Evolutionary conservation across 2,329 filamentous ascomycete genomes (phyloP).

Genomic region (Xylaria sp.): DNA sequence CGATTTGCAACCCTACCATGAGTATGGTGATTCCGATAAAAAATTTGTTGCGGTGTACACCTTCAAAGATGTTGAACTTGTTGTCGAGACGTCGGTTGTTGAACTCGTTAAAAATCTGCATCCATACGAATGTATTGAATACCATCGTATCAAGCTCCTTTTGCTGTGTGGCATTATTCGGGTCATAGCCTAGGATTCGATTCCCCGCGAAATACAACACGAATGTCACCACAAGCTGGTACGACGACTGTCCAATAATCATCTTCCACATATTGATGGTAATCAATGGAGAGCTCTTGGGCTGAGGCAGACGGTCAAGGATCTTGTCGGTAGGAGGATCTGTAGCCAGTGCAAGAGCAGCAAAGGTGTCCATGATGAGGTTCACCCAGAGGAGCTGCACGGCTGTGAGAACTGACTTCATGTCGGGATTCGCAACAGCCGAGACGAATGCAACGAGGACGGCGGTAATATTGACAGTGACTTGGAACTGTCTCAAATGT

Average conservation of each 20-base stretch:
- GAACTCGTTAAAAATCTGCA: constrained; percentile 78
- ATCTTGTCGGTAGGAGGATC: constrained; percentile 69
- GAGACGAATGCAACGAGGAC: constrained; percentile 73
- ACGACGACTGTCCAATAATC: constrained; percentile 71
- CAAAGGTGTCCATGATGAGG: constrained; percentile 76
- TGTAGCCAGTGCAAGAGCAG: constrained; percentile 72
- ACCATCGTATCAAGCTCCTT: constrained; percentile 67
- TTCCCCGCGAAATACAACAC: constrained; percentile 70
- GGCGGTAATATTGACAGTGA: constrained; percentile 77
- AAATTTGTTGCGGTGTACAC: constrained; percentile 65
- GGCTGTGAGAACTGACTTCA: constrained; percentile 70
- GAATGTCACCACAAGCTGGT: constrained; percentile 69
- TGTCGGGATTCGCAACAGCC: constrained; percentile 65
- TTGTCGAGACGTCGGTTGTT: constrained; percentile 73
- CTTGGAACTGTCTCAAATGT: constrained; percentile 62
- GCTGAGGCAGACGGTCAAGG: constrained; percentile 63
- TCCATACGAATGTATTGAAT: constrained; percentile 78
- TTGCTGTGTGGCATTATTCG: constrained; percentile 53
- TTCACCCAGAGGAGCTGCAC: constrained; percentile 77
- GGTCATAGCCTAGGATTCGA: constrained; percentile 63
- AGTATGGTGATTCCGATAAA: constrained; percentile 67
- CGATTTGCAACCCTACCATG: constrained; percentile 67
- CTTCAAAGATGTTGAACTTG: constrained; percentile 70
- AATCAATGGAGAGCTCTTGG: constrained; percentile 78
- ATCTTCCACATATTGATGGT: constrained; percentile 77